Evolutionary conservation across 2,329 filamentous ascomycete species (phyloP).

Genomic region (Pyricularia sp.): DNA sequence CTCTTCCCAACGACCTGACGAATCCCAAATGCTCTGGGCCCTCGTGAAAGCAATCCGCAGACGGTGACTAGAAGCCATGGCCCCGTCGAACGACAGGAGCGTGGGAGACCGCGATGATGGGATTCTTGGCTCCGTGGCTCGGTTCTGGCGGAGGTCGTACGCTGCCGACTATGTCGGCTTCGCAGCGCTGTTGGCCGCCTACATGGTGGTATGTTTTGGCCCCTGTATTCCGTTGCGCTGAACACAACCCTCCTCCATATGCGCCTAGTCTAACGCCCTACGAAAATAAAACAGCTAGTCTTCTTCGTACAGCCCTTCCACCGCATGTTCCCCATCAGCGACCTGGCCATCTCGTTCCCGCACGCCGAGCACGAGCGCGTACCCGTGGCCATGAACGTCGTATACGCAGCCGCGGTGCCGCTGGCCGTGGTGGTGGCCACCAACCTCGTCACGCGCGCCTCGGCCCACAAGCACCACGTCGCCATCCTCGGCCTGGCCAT

Average conservation of each 20-base stretch:
- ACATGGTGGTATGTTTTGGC: slow-evolving; percentile 40
- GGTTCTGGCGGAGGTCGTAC: slow-evolving; percentile 59
- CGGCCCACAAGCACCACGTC: slow-evolving; percentile 70
- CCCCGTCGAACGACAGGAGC: slow-evolving; percentile 19
- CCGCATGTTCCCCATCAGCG: slow-evolving; percentile 83
- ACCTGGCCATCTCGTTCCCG: slow-evolving; percentile 73
- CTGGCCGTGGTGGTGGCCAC: slow-evolving; percentile 52
- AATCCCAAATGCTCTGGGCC: slow-evolving; percentile 21
- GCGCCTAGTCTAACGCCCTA: no score
- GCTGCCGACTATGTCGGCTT: slow-evolving; percentile 81
- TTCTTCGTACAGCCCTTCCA: slow-evolving; percentile 75
- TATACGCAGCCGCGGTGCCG: slow-evolving; percentile 66
- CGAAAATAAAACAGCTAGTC: slow-evolving; percentile 35
- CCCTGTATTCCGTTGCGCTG: slow-evolving; percentile 3
- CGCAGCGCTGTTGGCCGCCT: slow-evolving; percentile 51
- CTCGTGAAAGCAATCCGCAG: slow-evolving; percentile 22
- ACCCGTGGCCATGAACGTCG: slow-evolving; percentile 61
- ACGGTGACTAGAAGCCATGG: slow-evolving; percentile 28
- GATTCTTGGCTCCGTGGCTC: slow-evolving; percentile 19
- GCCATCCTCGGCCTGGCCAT: slow-evolving; percentile 71
- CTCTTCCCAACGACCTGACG: not conserved
- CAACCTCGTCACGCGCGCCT: slow-evolving; percentile 48
- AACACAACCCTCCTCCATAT: not conserved
- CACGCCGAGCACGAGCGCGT: slow-evolving; percentile 78
- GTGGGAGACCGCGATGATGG: slow-evolving; percentile 10